A percentile compares a stretch with the other conserved stretches of the same genome.
Conservation (phyloP, 139 green algal genomes). For the Chara braunii region DNA sequence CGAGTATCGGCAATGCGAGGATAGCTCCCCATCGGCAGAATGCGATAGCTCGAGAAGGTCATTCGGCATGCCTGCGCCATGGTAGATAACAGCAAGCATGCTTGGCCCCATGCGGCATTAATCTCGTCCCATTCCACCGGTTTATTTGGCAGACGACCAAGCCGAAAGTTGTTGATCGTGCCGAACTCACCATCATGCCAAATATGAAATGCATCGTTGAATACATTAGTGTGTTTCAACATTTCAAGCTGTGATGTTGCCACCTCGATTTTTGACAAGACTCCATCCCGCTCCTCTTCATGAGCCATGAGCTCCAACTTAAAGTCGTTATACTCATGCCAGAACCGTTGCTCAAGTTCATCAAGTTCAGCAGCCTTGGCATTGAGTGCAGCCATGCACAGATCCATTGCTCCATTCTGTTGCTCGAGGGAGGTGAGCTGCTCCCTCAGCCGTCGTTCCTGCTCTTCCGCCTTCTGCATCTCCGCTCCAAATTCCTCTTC, state of each 20-base stretch:
- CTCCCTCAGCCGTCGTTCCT: conserved; percentile 18
- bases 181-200: conserved; percentile 50
- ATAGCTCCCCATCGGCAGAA: conserved; percentile 80
- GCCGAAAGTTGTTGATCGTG: conserved; percentile 65
- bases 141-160: conserved; percentile 52
- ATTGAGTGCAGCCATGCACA: conserved; percentile 41
- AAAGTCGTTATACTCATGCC: conserved; percentile 76
- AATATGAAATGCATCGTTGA: conserved; percentile 83
- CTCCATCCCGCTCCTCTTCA: conserved; percentile 61
- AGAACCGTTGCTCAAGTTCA: conserved; percentile 41
- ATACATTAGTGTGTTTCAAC: conserved; percentile 69
- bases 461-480: conserved; percentile 2
- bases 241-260: conserved; percentile 55
- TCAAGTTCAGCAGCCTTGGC: neutral
- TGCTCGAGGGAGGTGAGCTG: conserved; percentile 44
- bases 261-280: conserved; percentile 50
- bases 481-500: conserved; percentile 13
- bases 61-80: conserved; percentile 69
- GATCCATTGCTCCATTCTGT: conserved; percentile 32
- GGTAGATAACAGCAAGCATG: conserved; percentile 82
- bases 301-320: conserved; percentile 43
- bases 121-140: conserved; percentile 93
- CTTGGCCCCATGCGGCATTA: conserved; percentile 91
- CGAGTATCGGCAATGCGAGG: conserved; percentile 67
- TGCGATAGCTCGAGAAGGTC: conserved; percentile 49